These are phyloP conservation scores for Cupressus sempervirens DNA, from an alignment of 75 land plant genomes.

Conservation along the genomic window DNA sequence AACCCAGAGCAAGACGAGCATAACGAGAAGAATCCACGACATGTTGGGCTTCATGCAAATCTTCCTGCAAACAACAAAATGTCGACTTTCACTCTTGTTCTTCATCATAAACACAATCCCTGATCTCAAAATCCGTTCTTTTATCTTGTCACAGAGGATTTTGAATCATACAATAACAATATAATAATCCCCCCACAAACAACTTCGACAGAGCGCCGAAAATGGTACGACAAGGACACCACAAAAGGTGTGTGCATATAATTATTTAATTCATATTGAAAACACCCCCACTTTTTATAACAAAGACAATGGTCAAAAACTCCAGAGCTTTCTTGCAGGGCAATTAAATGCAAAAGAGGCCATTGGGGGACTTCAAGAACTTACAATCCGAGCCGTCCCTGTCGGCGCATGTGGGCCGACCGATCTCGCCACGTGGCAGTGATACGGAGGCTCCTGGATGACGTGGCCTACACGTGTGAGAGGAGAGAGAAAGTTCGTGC, in stretches of 20 bases:
- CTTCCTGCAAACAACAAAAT: neutral
- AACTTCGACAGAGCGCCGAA: neutral
- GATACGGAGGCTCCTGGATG: neutral
- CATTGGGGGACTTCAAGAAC: neutral
- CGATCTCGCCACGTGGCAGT: neutral
- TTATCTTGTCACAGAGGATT: neutral
- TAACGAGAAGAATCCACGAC: neutral
- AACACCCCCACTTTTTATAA: neutral
- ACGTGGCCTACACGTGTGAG: neutral
- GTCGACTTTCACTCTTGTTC: neutral
- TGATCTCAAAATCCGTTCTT: neutral
- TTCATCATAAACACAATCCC: neutral
- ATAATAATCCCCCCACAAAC: too few species aligned
- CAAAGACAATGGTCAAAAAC: neutral
- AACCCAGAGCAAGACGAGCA: neutral
- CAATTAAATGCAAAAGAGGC: neutral
- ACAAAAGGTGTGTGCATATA: neutral
- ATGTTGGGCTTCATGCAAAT: neutral
- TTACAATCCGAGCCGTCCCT: neutral
- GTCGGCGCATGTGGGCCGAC: neutral
- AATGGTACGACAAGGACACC: neutral
- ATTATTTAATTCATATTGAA: neutral
- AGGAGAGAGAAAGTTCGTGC: neutral
- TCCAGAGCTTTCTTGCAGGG: neutral
- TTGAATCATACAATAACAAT: too few species aligned